Conservation (phyloP, 345 rosid species). For the Eucalyptus cladocalyx region DNA sequence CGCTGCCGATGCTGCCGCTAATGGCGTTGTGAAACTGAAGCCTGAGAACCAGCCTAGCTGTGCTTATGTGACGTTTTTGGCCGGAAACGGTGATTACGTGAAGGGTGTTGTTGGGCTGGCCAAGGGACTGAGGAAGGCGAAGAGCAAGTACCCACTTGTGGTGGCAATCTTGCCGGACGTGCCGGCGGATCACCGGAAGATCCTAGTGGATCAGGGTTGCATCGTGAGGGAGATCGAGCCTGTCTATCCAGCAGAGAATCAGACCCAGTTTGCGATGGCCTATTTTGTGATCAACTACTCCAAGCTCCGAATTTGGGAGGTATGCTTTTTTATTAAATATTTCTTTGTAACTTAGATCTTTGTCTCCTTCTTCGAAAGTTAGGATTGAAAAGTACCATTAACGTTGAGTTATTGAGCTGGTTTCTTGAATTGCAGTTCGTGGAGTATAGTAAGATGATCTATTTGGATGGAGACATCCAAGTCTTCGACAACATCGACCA, state of each 20-base stretch:
- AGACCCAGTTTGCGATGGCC: not conserved
- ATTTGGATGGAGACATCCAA: slow-evolving; percentile 30
- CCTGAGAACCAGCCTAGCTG: not conserved
- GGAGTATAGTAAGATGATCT: slow-evolving; percentile 22
- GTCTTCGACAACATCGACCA: slow-evolving; percentile 27
- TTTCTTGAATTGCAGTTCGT: slow-evolving; percentile 5
- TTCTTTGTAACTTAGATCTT: not conserved
- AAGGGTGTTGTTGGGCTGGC: slow-evolving; percentile 34
- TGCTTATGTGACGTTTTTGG: slow-evolving; percentile 21
- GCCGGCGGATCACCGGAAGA: slow-evolving; percentile 17
- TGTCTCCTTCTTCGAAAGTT: not conserved
- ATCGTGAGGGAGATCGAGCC: slow-evolving; percentile 24
- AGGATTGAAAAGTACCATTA: not conserved
- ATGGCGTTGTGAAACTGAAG: not conserved
- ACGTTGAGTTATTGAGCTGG: not conserved
- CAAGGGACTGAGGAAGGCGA: slow-evolving; percentile 23
- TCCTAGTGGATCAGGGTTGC: slow-evolving; percentile 14
- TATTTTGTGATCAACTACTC: slow-evolving; percentile 25
- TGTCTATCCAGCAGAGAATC: slow-evolving; percentile 8
- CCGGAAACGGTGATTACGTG: slow-evolving; percentile 9
- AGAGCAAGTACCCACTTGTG: slow-evolving; percentile 19
- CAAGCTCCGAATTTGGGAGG: slow-evolving; percentile 37
- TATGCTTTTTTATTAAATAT: not conserved
- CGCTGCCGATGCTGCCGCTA: not conserved
- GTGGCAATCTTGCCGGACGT: slow-evolving; percentile 30